Evolutionary conservation across 2,329 filamentous ascomycete species (phyloP).

Genomic region (Magnaporthiopsis incrustans): DNA sequence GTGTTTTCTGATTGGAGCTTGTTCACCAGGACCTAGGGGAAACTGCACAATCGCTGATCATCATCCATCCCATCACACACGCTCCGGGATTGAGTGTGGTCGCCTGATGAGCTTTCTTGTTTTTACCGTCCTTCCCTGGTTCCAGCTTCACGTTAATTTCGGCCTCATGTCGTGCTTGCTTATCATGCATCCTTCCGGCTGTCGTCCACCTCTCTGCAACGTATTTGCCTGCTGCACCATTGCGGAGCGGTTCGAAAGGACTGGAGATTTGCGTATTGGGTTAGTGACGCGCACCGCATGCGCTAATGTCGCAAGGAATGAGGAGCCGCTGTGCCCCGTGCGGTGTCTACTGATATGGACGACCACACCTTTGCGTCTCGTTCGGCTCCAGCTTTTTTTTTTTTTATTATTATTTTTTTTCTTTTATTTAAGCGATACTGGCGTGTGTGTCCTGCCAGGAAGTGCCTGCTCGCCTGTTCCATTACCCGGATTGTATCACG

Average conservation of each 20-base stretch:
- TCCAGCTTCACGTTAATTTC: background rate
- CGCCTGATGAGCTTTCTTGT: no score
- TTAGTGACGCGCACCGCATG: background rate
- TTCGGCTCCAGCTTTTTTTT: no score
- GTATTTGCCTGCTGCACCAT: background rate
- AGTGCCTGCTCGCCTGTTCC: background rate
- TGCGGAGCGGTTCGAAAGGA: background rate
- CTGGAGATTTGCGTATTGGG: background rate
- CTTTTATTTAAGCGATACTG: no score
- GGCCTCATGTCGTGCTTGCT: background rate
- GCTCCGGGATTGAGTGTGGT: no score
- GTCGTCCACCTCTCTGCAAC: background rate
- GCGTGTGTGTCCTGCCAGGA: background rate
- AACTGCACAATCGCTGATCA: no score
- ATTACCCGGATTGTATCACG: background rate
- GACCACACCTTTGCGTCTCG: no score
- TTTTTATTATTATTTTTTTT: no score
- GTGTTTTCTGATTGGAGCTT: conserved; percentile 2
- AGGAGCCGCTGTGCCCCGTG: background rate
- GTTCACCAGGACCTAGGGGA: background rate
- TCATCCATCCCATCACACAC: no score
- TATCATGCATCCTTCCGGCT: background rate
- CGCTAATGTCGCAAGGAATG: background rate
- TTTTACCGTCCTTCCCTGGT: background rate
- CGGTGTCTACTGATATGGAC: background rate